Base-by-base conservation (phyloP, 192 early-diverging fungal species). In the Pecoramyces ruminantium region DNA sequence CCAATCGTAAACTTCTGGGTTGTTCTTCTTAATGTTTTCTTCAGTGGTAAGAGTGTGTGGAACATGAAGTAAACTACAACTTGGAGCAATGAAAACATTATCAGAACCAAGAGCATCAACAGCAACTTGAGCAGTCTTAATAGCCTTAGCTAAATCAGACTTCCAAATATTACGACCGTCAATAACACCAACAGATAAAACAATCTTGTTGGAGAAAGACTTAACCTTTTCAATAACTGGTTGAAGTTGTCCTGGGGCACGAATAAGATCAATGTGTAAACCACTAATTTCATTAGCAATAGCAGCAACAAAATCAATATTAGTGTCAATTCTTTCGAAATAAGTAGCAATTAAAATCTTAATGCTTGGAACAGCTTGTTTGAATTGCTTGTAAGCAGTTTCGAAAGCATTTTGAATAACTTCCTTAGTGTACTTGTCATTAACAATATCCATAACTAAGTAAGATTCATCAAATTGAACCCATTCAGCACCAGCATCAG, bases 101-200 rank as follows among this genome's bases (percentile, higher is more conserved):
- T 93, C 88, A 40, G 90, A 81, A 29, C 94, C 93, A 77, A 95
- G 86, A 51, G 88, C 89, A 28, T 81, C 79, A 58, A 95, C 88
- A 77, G 94, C 92, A 81, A 90, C 87, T 78, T 89, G 79, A 81
- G 92, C 93, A 21, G 90, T 83, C 18, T 83, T 86, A 38, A 98
- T 88, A 78, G 94, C 92, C 81, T 88, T 86, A 81, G 85, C 88
- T 77, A 97, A 85, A 88, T 98, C 93, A 81, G 92, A 89, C 89
- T 96, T 97, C 97, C 97, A 99, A 86, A 99, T 93, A 92, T 99
- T 98, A 82, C 97, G 93, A 77, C 97, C 97, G 86, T 98, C 92
- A 81, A 99, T 90, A 77, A 99, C 88, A 85, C 97, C 97, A 79
- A 95, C 87, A n/a, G 96, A 97, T n/a, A 98, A 88, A 67, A 89